Evolutionary conservation across 352 stramenopile species (phyloP), one percentile per base, ranked within the genome.

Genomic region (Pythium aquatile): DNA sequence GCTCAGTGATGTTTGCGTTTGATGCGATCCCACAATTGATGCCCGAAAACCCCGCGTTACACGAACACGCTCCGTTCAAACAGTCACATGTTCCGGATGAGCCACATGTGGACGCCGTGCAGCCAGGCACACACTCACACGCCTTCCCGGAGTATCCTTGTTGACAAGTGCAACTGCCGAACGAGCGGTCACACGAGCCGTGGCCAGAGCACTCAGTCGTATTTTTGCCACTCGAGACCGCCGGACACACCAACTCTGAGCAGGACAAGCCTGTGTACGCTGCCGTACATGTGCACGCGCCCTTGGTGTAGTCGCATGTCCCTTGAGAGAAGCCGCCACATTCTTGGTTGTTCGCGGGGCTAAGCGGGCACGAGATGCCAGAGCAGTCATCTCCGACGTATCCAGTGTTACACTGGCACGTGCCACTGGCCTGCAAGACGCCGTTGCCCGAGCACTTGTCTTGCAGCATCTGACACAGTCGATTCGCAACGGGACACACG

Each of bases 71-170:
- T 1, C 83, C 81, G 10, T 79, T 89, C 17, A 73, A 70, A 44
- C 85, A 93, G 58, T 86, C 84, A 30, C 85, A 93, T 7, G 61
- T 56, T 1, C 85, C 85, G 26, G 81, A 56, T 10, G 16, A 40
- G 14, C 70, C 67, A 52, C 83, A 89, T 14, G 67, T 83, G 0
- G 69, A 66, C 11, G 28, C 48, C 2, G 79, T 78, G 46, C 83
- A 93, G 4, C 85, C 85, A 13, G 79, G 81, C 0, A 92, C 83
- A 48, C 83, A 93, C 39, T 91, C 75, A 51, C 85, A 93, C 24
- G 79, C 75, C 10, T 81, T 78, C 42, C 83, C 83, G 10, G 75
- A 79, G 57, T 87, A 91, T 4, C 83, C 83, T 33, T 77, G 68
- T 1, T 44, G 35, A 37, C 82, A 91, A 2, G 59, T 72, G 58